Evolutionary conservation across 192 early-diverging fungal genomes (phyloP).

Genomic region (Geosiphon pyriformis): DNA sequence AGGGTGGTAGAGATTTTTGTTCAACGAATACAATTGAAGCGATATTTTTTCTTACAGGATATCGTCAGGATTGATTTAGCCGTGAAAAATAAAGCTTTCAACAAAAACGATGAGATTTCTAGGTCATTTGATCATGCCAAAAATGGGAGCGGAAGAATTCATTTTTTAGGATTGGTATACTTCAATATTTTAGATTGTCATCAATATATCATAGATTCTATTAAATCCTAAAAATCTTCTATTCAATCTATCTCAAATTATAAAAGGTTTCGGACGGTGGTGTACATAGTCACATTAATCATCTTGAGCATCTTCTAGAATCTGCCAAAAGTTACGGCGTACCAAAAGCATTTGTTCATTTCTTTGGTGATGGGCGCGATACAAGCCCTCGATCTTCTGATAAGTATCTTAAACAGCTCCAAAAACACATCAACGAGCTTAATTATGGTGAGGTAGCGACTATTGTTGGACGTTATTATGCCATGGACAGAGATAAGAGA

Average conservation of each 20-base stretch:
- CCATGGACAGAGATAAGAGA: slow-evolving; percentile 99
- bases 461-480: slow-evolving; percentile 95
- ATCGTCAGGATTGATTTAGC: slow-evolving; percentile 97
- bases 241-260: slow-evolving; percentile 5
- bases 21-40: neutral
- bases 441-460: slow-evolving; percentile 88
- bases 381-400: slow-evolving; percentile 84
- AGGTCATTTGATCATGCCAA: slow-evolving; percentile 84
- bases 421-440: slow-evolving; percentile 55
- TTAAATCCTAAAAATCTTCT: slow-evolving; percentile 7
- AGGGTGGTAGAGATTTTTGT: neutral
- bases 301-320: slow-evolving; percentile 76
- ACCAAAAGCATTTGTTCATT: slow-evolving; percentile 86
- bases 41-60: slow-evolving; percentile 50
- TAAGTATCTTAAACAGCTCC: slow-evolving; percentile 74
- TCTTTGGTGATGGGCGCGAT: slow-evolving; percentile 97
- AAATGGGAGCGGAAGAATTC: slow-evolving; percentile 77
- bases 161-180: slow-evolving; percentile 81
- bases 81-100: slow-evolving; percentile 81
- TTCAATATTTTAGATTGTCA: neutral
- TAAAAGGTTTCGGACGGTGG: slow-evolving; percentile 87
- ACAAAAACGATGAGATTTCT: slow-evolving; percentile 64
- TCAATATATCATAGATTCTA: slow-evolving; percentile 17
- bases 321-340: slow-evolving; percentile 82
- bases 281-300: slow-evolving; percentile 94